Conservation (phyloP, 202 grass and related monocot genomes). For the Setaria viridis region DNA sequence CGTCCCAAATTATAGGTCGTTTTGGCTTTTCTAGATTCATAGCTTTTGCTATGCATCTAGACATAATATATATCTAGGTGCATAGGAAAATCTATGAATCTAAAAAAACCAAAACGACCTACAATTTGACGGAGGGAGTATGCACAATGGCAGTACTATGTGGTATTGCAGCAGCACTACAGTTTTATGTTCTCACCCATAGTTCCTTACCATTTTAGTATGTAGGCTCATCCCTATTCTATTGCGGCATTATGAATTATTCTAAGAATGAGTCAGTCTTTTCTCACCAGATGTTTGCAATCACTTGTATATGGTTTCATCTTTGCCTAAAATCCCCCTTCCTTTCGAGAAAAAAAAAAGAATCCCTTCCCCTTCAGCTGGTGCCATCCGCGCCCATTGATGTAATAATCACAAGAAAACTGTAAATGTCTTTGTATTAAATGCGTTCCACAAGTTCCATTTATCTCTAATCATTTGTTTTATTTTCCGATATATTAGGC, state of each 20-base stretch:
- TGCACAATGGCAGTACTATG: background rate
- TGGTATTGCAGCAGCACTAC: background rate
- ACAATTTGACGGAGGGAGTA: background rate
- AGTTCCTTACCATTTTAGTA: background rate
- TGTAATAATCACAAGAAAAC: background rate
- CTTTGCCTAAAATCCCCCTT: background rate
- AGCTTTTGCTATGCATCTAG: too few relatives aligned
- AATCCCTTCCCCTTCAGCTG: background rate
- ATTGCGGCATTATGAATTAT: background rate
- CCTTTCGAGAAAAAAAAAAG: background rate
- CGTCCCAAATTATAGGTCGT: too few relatives aligned
- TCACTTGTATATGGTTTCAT: background rate
- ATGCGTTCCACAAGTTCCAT: background rate
- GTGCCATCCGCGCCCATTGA: too few relatives aligned
- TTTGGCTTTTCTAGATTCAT: too few relatives aligned
- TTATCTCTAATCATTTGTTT: slow-evolving; percentile 40
- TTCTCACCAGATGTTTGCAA: background rate
- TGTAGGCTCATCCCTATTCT: background rate
- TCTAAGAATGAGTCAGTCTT: background rate
- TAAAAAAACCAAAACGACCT: too few relatives aligned
- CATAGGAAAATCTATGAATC: too few relatives aligned
- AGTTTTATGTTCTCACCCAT: background rate
- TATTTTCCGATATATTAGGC: slow-evolving; percentile 57
- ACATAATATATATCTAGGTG: too few relatives aligned
- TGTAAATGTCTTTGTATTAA: slow-evolving; percentile 17